Percentiles rank a stretch among this genome's conserved stretches.
phyloP scores from a whole-genome alignment of 2,329 filamentous ascomycete genomes.

The Aspergillus melleus region DNA sequence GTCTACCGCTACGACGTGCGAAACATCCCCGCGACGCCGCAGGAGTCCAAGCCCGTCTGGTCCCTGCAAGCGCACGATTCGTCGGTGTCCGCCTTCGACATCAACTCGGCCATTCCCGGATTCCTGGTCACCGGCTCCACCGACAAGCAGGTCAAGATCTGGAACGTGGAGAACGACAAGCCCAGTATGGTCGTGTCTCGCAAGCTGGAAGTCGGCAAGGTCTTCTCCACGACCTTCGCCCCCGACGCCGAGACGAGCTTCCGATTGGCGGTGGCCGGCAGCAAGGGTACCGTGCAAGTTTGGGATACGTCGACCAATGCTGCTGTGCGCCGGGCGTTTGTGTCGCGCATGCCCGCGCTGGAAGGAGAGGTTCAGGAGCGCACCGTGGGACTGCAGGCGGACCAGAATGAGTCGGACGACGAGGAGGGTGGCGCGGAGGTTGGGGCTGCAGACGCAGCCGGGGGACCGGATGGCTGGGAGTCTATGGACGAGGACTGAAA shows the following conservation, averaged over 20 bases:
- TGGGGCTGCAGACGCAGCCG: constrained; percentile 46
- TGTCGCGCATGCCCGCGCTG: constrained; percentile 62
- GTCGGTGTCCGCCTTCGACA: constrained; percentile 85
- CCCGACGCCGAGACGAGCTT: constrained; percentile 90
- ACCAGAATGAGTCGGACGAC: constrained; percentile 67
- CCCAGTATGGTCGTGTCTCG: constrained; percentile 89
- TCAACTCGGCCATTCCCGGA: constrained; percentile 86
- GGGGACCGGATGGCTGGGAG: constrained; percentile 51
- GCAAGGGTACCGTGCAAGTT: constrained; percentile 86
- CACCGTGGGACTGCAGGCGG: constrained; percentile 69
- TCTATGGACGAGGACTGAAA: constrained; percentile 54
- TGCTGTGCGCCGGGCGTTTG: constrained; percentile 81
- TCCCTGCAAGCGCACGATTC: constrained; percentile 93
- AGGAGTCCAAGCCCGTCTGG: constrained; percentile 83
- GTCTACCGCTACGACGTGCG: constrained; percentile 91
- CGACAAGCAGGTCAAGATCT: constrained; percentile 94
- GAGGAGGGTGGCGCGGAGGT: constrained; percentile 58
- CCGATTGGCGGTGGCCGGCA: constrained; percentile 87
- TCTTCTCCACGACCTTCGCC: constrained; percentile 88
- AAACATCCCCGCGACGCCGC: constrained; percentile 69
- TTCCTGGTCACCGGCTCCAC: constrained; percentile 92
- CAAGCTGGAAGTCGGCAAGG: constrained; percentile 89
- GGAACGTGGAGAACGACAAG: constrained; percentile 80
- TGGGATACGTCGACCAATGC: constrained; percentile 97
- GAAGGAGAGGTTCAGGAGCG: constrained; percentile 70